Conservation (phyloP, 1,284 basidiomycete species). For the Coniferiporia sulphurascens region DNA sequence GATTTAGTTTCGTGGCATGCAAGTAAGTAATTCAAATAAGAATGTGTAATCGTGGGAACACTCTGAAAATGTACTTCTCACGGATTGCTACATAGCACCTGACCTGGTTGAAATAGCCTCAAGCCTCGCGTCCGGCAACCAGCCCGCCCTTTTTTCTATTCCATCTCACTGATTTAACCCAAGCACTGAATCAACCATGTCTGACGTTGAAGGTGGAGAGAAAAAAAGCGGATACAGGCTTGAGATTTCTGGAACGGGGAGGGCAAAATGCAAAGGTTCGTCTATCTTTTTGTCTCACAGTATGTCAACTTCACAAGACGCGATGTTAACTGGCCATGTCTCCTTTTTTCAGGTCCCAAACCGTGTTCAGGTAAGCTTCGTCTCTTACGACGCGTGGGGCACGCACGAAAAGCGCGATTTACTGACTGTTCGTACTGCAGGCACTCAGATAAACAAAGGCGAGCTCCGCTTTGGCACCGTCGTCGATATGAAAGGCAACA, state of each 20-base stretch:
- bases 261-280: slow-evolving; percentile 82
- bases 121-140: neutral
- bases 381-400: slow-evolving; percentile 18
- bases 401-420: slow-evolving; percentile 15
- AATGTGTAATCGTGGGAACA: neutral
- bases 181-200: slow-evolving; percentile 35
- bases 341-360: slow-evolving; percentile 55
- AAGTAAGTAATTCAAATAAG: neutral
- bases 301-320: slow-evolving; percentile 17
- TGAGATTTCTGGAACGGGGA: slow-evolving; percentile 63
- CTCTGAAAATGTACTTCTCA: neutral
- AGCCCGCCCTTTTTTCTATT: neutral
- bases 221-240: slow-evolving; percentile 67
- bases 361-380: slow-evolving; percentile 59
- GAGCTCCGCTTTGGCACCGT: slow-evolving; percentile 70
- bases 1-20: too few relatives aligned
- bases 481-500: slow-evolving; percentile 71
- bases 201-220: slow-evolving; percentile 45
- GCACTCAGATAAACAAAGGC: slow-evolving; percentile 71
- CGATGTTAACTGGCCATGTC: slow-evolving; percentile 27
- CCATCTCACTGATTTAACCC: slow-evolving; percentile 1
- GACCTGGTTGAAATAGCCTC: neutral
- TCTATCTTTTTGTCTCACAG: slow-evolving; percentile 22
- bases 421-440: slow-evolving; percentile 32
- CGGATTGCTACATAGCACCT: neutral